Percentiles rank a stretch among this genome's conserved stretches.
These are phyloP conservation scores for Venturia asperata DNA, from an alignment of 2,329 filamentous ascomycete species.

Conservation along the genomic window DNA sequence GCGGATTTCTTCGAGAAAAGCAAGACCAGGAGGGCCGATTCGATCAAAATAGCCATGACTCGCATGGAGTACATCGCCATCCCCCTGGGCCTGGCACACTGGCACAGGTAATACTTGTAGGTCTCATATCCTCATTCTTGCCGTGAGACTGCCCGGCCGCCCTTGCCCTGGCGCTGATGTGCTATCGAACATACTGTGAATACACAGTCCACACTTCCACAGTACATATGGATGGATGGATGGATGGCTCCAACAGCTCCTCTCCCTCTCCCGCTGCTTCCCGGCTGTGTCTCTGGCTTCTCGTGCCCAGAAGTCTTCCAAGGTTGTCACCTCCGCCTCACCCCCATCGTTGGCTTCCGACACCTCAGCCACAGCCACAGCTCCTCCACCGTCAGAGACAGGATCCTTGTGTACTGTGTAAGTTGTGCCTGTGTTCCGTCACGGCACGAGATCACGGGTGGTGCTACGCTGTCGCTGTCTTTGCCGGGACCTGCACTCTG, in stretches of 20 bases:
- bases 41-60: slow-evolving; percentile 7
- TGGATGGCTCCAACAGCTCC: background rate
- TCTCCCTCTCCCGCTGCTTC: background rate
- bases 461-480: background rate
- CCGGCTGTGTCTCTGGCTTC: background rate
- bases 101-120: background rate
- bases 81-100: background rate
- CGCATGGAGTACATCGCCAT: background rate
- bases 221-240: too few relatives aligned
- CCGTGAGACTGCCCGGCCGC: background rate
- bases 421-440: background rate
- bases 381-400: background rate
- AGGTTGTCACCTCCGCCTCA: background rate
- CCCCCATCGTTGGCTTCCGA: background rate
- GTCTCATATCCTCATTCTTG: background rate
- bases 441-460: background rate
- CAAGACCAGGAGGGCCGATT: slow-evolving; percentile 7
- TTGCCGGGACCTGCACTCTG: slow-evolving; percentile 8
- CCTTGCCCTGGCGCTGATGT: slow-evolving; percentile 3
- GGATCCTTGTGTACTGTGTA: background rate
- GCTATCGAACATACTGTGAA: background rate
- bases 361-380: background rate
- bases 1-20: slow-evolving; percentile 9
- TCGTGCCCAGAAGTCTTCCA: too few relatives aligned
- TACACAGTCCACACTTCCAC: too few relatives aligned